Conservation (phyloP, 2,329 filamentous ascomycete species). For the Colletotrichum gloeosporioides region DNA sequence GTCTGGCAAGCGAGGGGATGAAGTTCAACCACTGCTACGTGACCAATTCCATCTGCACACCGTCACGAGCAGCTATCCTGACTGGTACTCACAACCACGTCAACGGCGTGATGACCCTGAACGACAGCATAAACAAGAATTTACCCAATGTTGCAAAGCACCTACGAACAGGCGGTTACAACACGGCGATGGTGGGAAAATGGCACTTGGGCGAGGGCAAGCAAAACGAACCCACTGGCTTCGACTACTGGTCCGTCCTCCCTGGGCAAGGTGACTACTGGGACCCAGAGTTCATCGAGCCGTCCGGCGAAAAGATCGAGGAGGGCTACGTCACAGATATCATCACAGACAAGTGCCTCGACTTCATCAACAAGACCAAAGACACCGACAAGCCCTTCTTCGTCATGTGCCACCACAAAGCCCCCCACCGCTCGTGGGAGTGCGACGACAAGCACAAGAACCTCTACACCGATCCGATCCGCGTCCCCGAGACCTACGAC, state of each 20-base stretch:
- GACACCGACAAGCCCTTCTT: slow-evolving; percentile 52
- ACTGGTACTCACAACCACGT: slow-evolving; percentile 58
- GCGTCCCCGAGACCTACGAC: slow-evolving; percentile 54
- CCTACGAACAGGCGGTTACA: slow-evolving; percentile 50
- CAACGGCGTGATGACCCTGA: slow-evolving; percentile 56
- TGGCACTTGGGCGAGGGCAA: slow-evolving; percentile 58
- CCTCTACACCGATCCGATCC: slow-evolving; percentile 51
- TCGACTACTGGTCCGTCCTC: slow-evolving; percentile 57
- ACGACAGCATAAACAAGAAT: slow-evolving; percentile 53
- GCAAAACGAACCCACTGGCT: slow-evolving; percentile 51
- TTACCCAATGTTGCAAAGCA: slow-evolving; percentile 58
- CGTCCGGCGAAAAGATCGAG: slow-evolving; percentile 32
- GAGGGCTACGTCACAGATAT: slow-evolving; percentile 56
- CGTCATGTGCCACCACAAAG: slow-evolving; percentile 63
- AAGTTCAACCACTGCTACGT: slow-evolving; percentile 59
- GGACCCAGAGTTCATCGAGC: slow-evolving; percentile 54
- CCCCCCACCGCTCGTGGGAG: slow-evolving; percentile 59
- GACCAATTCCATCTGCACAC: slow-evolving; percentile 59
- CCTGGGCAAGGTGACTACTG: slow-evolving; percentile 58
- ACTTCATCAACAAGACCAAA: slow-evolving; percentile 39
- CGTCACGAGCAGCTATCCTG: slow-evolving; percentile 54
- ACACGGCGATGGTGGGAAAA: slow-evolving; percentile 59
- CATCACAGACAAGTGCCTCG: slow-evolving; percentile 54
- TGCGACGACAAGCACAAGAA: slow-evolving; percentile 52
- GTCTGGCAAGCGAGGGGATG: slow-evolving; percentile 54